Evolutionary conservation across 2,329 filamentous ascomycete species (phyloP), one percentile per base, ranked within the genome.

Genomic region (Phaeosphaeria sp.): DNA sequence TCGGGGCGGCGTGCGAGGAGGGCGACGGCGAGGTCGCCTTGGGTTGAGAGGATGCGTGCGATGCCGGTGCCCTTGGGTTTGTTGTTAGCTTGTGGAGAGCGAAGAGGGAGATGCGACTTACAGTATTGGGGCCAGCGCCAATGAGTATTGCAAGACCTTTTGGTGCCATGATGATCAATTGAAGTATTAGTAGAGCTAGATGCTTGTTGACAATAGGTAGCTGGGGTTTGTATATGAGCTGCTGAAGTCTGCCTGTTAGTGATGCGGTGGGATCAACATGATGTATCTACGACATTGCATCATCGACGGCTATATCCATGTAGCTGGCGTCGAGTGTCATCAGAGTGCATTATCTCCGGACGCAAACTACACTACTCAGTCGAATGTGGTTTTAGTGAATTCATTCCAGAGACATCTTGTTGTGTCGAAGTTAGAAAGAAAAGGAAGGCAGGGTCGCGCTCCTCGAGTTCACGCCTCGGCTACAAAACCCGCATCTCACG

Each of bases 21-120:
- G 17, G 84, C 84, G 8, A 87, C 81, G 22, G 84, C 84, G 47
- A 85, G 77, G 66, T 86, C 86, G 33, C 84, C 84, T 27, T 85
- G 80, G 0, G 76, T 73, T 2, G 84, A 82, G 40, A 87, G 80
- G 36, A 85, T 79, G 20, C 83, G 79, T 21, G 83, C 82, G n/a
- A 87, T 87, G 43, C 85, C 84, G 11, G 82, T 81, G 11, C 83
- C 83, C 74, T 83, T 71, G 25, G 7, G 27, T 44, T 20, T 6
- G 7, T n/a, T 40, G 33, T 53, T 20, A 53, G 43, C 8, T 47
- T 40, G 36, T n/a, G 20, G 18, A 17, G 30, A 18, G 7, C 3
- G 17, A 9, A 25, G 20, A 20, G 25, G 9, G 7, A 48, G 30
- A 17, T 13, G 11, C 18, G n/a, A 56, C 59, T 40, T 55, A 75